phyloP scores from a whole-genome alignment of 768 basidiomycete genomes.

The Pisolithus microcarpus region DNA sequence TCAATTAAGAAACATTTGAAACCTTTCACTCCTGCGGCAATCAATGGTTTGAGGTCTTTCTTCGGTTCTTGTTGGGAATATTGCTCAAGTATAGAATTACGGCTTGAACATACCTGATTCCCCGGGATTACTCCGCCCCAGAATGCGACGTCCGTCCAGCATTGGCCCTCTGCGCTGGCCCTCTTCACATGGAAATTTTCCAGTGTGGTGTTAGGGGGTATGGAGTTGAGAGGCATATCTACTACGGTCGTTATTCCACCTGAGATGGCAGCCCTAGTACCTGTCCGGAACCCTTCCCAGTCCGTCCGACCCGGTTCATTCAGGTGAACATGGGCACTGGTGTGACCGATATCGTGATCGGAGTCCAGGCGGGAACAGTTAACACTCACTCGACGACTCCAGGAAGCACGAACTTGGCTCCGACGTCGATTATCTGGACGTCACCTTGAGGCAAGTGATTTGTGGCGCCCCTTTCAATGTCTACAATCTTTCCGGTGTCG shows the following conservation, averaged over 20 bases:
- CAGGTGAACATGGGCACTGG: slow-evolving; percentile 84
- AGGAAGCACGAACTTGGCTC: slow-evolving; percentile 56
- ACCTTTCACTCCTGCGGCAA: slow-evolving; percentile 79
- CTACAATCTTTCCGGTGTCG: slow-evolving; percentile 51
- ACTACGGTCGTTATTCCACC: slow-evolving; percentile 95
- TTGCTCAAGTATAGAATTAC: neutral
- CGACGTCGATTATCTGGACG: slow-evolving; percentile 47
- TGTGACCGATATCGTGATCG: neutral
- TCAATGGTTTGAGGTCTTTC: slow-evolving; percentile 68
- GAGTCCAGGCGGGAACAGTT: neutral
- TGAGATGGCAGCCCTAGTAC: slow-evolving; percentile 83
- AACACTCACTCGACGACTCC: slow-evolving; percentile 69
- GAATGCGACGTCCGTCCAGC: slow-evolving; percentile 70
- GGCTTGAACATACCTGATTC: slow-evolving; percentile 54
- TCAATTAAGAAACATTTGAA: slow-evolving; percentile 98
- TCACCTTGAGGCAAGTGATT: slow-evolving; percentile 11
- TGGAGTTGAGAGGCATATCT: slow-evolving; percentile 98
- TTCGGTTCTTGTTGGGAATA: slow-evolving; percentile 22
- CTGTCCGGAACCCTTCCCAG: slow-evolving; percentile 93
- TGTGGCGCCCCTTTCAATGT: slow-evolving; percentile 34
- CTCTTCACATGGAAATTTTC: slow-evolving; percentile 67
- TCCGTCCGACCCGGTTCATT: slow-evolving; percentile 90
- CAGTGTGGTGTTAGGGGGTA: slow-evolving; percentile 90
- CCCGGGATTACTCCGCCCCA: slow-evolving; percentile 91
- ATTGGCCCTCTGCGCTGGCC: slow-evolving; percentile 58